Base-by-base conservation (phyloP, 2,329 filamentous ascomycete genomes). In the Diaporthe batatas region DNA sequence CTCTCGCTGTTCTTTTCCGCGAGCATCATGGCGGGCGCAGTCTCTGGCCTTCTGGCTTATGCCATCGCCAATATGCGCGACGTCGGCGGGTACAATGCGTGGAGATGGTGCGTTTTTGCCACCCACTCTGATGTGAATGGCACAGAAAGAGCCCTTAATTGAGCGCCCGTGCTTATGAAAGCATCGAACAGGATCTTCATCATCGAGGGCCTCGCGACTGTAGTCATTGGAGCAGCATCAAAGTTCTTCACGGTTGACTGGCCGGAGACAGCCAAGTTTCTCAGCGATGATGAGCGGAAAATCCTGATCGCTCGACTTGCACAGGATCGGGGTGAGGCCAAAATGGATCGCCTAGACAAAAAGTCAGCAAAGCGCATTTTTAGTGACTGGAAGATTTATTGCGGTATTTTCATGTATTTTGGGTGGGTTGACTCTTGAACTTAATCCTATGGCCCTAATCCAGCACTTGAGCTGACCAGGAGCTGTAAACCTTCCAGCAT, bases 321-420 rank as follows among this genome's bases (percentile, higher is more conserved):
- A 3, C 80, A 83, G 4, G 86, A 87, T 57, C 78, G 79, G n/a
- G 82, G 81, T 23, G 83, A 83, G 4, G 83, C 82, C 3, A 82
- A 80, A 65, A 90, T 90, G 88, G 83, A 90, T 72, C 85, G 84
- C 11, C 81, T 89, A 3, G 85, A 89, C 74, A 85, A 84, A 74
- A 82, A 83, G 59, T 83, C 86, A 0, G 80, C 82, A 71, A 81
- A 81, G 70, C 83, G 87, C 23, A 84, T 88, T 59, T 82, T 89
- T 21, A 74, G 70, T 0, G 86, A 88, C 75, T 83, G 82, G 80
- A 86, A 86, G 76, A 84, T 84, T 64, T 86, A 84, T 76, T 80
- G 85, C 14, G 82, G 81, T 1, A 79, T 79, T 11, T 59, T 82
- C 7, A 75, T 80, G 55, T 83, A 82, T 76, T 76, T 83, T 73